Conservation (phyloP, 2,329 filamentous ascomycete species). For the Sodiomyces alkalinus region DNA sequence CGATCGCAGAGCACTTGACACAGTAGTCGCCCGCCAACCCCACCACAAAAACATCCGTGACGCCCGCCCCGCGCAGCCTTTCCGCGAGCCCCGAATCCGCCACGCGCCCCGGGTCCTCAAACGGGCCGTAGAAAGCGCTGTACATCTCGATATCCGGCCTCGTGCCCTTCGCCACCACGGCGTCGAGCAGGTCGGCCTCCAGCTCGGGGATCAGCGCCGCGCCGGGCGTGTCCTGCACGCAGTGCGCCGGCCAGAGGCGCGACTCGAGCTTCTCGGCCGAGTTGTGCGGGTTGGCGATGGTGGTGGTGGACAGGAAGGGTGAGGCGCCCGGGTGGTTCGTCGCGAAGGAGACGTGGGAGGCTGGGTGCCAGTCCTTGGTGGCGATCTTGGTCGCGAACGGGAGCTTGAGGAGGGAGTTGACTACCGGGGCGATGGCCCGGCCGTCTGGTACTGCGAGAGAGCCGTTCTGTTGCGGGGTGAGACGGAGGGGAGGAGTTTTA, state of each 20-base stretch:
- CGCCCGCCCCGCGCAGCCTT: slow-evolving; percentile 35
- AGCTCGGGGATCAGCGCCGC: slow-evolving; percentile 62
- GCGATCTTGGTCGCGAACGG: slow-evolving; percentile 64
- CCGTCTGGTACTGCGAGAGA: slow-evolving; percentile 68
- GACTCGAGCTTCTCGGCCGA: slow-evolving; percentile 46
- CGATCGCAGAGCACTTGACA: slow-evolving; percentile 65
- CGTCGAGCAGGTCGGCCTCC: slow-evolving; percentile 40
- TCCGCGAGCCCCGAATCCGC: slow-evolving; percentile 47
- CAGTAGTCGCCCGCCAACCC: slow-evolving; percentile 86
- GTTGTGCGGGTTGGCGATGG: slow-evolving; percentile 52
- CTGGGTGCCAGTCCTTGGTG: slow-evolving; percentile 87
- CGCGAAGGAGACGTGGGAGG: slow-evolving; percentile 76
- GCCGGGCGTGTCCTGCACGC: slow-evolving; percentile 60
- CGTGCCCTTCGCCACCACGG: slow-evolving; percentile 63
- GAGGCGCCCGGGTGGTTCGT: slow-evolving; percentile 54
- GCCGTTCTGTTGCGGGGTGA: no score
- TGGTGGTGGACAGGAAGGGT: slow-evolving; percentile 51
- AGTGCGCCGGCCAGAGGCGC: slow-evolving; percentile 81
- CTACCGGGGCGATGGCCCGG: slow-evolving; percentile 49
- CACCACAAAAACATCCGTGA: slow-evolving; percentile 74
- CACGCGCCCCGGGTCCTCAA: slow-evolving; percentile 39
- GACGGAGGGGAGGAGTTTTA: slow-evolving; percentile 4
- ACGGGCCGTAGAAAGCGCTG: slow-evolving; percentile 75
- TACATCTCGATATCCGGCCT: slow-evolving; percentile 77
- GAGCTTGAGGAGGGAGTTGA: slow-evolving; percentile 61